phyloP scores from a whole-genome alignment of 2,329 filamentous ascomycete genomes.

The Delphinella strobiligena region DNA sequence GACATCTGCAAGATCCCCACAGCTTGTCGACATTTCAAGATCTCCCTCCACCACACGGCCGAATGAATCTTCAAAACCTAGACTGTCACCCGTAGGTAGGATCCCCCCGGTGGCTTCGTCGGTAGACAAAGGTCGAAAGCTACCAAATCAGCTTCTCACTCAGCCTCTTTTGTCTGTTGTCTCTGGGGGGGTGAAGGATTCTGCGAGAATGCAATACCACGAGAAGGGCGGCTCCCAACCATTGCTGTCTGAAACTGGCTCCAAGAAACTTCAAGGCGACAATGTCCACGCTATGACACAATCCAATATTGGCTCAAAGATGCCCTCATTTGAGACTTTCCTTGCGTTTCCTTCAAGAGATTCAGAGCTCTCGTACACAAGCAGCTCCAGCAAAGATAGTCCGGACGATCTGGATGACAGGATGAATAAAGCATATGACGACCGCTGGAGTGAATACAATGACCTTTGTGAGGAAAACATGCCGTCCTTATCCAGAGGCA shows the following conservation, averaged over 20 bases:
- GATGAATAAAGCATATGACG: too few species aligned
- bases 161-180: constrained; percentile 65
- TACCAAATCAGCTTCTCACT: constrained; percentile 72
- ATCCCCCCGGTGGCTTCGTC: constrained; percentile 72
- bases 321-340: constrained; percentile 56
- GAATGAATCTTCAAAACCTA: constrained; percentile 10
- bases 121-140: constrained; percentile 48
- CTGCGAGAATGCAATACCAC: too few species aligned
- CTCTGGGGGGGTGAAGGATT: too few species aligned
- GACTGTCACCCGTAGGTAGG: constrained; percentile 69
- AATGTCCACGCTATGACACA: too few species aligned
- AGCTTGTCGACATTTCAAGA: constrained; percentile 12
- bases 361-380: constrained; percentile 57
- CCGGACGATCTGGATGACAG: constrained; percentile 49
- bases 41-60: constrained; percentile 1
- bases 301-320: too few species aligned
- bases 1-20: constrained; percentile 12
- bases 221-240: too few species aligned
- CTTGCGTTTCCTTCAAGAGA: constrained; percentile 61
- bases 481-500: too few species aligned
- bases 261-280: too few species aligned
- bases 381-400: constrained; percentile 49
- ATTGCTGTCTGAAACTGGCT: too few species aligned
- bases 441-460: constrained; percentile 90
- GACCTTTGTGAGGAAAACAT: constrained; percentile 67